A percentile compares a stretch with the other conserved stretches of the same genome.
Conservation (phyloP, 2,329 filamentous ascomycete species). For the Aspergillus novoparasiticus region DNA sequence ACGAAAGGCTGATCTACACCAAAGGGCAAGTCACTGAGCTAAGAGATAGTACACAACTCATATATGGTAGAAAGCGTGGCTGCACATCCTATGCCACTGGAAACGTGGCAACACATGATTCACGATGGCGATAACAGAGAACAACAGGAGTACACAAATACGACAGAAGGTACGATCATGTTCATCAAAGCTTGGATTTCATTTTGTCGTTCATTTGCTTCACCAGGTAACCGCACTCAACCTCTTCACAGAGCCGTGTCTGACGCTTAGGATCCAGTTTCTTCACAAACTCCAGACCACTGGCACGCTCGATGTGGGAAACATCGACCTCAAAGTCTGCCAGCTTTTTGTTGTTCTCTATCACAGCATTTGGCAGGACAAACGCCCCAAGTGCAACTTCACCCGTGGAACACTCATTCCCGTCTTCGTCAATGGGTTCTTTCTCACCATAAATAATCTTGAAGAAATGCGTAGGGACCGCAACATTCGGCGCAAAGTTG, state of each 20-base stretch:
- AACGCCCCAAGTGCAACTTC: constrained; percentile 91
- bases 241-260: constrained; percentile 80
- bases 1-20: no score
- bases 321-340: constrained; percentile 92
- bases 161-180: neutral
- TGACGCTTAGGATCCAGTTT: constrained; percentile 74
- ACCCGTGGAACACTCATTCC: constrained; percentile 48
- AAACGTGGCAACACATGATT: no score
- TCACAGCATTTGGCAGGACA: constrained; percentile 87
- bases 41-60: no score
- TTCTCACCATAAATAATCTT: constrained; percentile 98
- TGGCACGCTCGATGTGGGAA: constrained; percentile 88
- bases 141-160: no score
- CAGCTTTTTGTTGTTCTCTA: constrained; percentile 84
- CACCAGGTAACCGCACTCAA: constrained; percentile 79
- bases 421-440: constrained; percentile 50
- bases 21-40: no score
- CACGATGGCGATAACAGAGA: no score
- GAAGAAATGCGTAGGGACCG: constrained; percentile 98
- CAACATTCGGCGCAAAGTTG: constrained; percentile 75
- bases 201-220: constrained; percentile 69
- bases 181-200: neutral
- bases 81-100: no score
- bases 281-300: constrained; percentile 84
- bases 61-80: no score